Evolutionary conservation across 768 basidiomycete species (phyloP), one percentile per base, ranked within the genome.

Genomic region (Mycena pura): DNA sequence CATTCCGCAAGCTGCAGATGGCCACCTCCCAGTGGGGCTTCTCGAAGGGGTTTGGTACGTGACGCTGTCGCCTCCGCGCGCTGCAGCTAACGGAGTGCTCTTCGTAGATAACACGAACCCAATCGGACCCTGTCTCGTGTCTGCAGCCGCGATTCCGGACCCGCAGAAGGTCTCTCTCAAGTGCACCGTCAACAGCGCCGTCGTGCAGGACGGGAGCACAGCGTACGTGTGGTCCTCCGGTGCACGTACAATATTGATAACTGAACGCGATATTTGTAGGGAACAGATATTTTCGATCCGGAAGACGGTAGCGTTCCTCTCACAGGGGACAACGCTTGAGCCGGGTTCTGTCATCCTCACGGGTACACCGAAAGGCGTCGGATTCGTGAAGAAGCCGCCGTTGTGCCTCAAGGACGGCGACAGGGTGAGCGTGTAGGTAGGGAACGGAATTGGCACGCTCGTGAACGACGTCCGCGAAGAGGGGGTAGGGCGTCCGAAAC

Each of bases 131-230:
- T 24, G 25, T 10, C 7, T 46, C 25, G 45, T 46, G n/a, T 46
- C 45, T 6, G 29, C 45, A 17, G 45, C 78, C 5, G 74, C 80
- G 17, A 84, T 95, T 34, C 78, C 83, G 0, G 84, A 93, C 67
- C 88, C 92, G 24, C 88, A 91, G 64, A 78, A 76, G 0, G 66
- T 95, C 13, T 76, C 78, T 1, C 78, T 95, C 51, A 86, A 84
- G 70, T 84, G 85, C 46, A 78, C 79, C 3, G 73, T 93, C 41
- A 96, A 95, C 69, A 89, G 85, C 7, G 68, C 82, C 44, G 76
- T 80, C 4, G 74, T 93, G 27, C 93, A 96, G 73, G 82, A 93
- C 63, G 91, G 93, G 6, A 89, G 76, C 36, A 92, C 92, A n/a
- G 80, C 86, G 92, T 92, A 73, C 52, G 88, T 78, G 6, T 9